A percentile compares a stretch with the other conserved stretches of the same genome.
These are phyloP conservation scores for Tolypocladium capitatum DNA, from an alignment of 2,329 filamentous ascomycete genomes.

Conservation along the genomic window DNA sequence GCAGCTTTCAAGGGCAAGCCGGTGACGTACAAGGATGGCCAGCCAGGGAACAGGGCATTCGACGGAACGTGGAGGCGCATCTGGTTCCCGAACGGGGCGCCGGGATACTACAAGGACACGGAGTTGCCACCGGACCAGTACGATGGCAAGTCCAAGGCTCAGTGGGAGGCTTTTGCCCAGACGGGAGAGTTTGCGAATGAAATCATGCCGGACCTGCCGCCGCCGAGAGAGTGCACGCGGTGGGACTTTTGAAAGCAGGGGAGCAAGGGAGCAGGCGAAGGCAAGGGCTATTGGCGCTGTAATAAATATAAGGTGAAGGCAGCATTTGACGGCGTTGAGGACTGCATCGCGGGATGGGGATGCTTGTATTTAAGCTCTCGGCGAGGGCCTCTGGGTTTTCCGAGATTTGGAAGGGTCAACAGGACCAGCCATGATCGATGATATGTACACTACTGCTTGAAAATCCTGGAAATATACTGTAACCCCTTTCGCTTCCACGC, in stretches of 20 bases:
- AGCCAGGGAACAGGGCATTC: constrained; percentile 34
- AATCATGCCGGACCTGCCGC: constrained; percentile 64
- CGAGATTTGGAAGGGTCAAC: background rate
- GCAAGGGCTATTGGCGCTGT: background rate
- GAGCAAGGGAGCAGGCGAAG: too few species aligned
- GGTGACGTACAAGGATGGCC: constrained; percentile 41
- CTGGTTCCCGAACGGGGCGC: constrained; percentile 61
- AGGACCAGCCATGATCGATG: background rate
- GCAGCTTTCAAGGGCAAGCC: constrained; percentile 49
- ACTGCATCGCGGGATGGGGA: background rate
- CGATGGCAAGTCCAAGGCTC: constrained; percentile 42
- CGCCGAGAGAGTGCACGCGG: constrained; percentile 59
- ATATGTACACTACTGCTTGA: too few species aligned
- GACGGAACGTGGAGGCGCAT: constrained; percentile 50
- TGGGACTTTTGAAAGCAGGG: constrained; percentile 51
- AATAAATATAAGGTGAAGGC: background rate
- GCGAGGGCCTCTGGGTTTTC: background rate
- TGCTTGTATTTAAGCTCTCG: background rate
- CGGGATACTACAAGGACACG: constrained; percentile 48
- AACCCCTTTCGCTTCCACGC: too few species aligned
- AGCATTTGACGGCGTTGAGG: constrained; percentile 4
- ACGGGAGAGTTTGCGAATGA: constrained; percentile 57
- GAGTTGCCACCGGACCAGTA: constrained; percentile 45
- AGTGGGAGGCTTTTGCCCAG: constrained; percentile 51
- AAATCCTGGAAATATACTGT: too few species aligned